phyloP scores from a whole-genome alignment of 1,139 yeast genomes.

The Yamadazyma blattariae region DNA sequence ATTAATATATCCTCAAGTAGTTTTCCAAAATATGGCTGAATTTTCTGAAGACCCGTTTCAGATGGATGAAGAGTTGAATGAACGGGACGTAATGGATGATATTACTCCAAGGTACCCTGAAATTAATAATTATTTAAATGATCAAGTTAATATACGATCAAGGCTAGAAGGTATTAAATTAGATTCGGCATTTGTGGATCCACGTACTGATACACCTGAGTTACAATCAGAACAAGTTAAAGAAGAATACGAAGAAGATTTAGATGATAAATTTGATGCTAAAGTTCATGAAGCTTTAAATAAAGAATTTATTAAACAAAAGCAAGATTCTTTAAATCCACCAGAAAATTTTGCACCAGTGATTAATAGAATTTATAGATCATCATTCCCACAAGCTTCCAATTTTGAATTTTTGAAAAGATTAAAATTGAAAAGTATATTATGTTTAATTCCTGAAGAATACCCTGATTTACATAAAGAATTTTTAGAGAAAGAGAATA shows the following conservation, averaged over 20 bases:
- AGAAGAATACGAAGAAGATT: conserved; percentile 37
- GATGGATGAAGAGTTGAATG: conserved; percentile 42
- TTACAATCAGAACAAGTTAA: conserved; percentile 15
- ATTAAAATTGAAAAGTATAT: conserved; percentile 65
- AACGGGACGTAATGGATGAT: conserved; percentile 10
- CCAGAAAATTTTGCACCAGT: conserved; percentile 94
- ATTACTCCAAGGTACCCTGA: conserved; percentile 18
- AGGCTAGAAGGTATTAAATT: conserved; percentile 24
- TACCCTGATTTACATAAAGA: conserved; percentile 75
- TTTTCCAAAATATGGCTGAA: conserved; percentile 26
- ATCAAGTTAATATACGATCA: conserved; percentile 33
- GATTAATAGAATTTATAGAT: conserved; percentile 73
- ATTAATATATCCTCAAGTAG: no score
- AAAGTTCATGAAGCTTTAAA: conserved; percentile 20
- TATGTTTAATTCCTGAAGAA: conserved; percentile 87
- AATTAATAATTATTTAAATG: conserved; percentile 16
- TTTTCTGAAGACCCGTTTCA: conserved; percentile 43
- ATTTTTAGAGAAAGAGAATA: conserved; percentile 59
- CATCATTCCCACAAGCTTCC: conserved; percentile 84
- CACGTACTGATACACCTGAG: conserved; percentile 13
- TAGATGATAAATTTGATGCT: conserved; percentile 42
- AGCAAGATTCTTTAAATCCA: conserved; percentile 42
- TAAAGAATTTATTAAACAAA: conserved; percentile 6
- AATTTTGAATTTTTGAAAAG: conserved; percentile 68
- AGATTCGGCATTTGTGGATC: conserved; percentile 4